A percentile compares a stretch with the other conserved stretches of the same genome.
These are phyloP conservation scores for Fusarium keratoplasticum DNA, from an alignment of 2,329 filamentous ascomycete species.

Conservation along the genomic window DNA sequence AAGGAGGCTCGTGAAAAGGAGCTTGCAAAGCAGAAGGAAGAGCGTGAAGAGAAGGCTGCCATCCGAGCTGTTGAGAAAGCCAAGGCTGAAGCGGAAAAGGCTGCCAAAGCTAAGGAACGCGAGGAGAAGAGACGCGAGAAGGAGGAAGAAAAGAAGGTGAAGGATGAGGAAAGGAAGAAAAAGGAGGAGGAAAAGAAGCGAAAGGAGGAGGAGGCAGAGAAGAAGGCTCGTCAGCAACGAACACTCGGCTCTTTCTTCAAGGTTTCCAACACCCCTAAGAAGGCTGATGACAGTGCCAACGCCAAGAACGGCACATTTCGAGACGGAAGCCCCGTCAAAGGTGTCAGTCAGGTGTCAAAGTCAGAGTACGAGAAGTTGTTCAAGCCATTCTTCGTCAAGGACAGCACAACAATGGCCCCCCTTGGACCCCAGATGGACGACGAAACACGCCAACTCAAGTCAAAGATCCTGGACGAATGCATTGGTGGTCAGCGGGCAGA, in stretches of 20 bases:
- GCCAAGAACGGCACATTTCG: constrained; percentile 45
- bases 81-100: constrained; percentile 52
- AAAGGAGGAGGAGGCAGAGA: constrained; percentile 65
- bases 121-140: constrained; percentile 54
- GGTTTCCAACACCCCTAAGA: constrained; percentile 54
- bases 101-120: constrained; percentile 51
- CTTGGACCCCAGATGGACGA: constrained; percentile 68
- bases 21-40: constrained; percentile 52
- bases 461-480: constrained; percentile 63
- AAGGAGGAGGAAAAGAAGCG: constrained; percentile 57
- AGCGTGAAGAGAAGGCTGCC: constrained; percentile 46
- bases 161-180: constrained; percentile 59
- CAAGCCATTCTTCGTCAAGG: constrained; percentile 82
- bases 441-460: constrained; percentile 64
- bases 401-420: constrained; percentile 77
- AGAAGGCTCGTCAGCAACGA: constrained; percentile 61
- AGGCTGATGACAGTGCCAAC: constrained; percentile 50
- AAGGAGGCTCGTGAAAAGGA: constrained; percentile 55
- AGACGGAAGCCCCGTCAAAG: constrained; percentile 41
- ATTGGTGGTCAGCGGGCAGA: constrained; percentile 60
- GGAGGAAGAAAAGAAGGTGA: constrained; percentile 45
- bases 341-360: constrained; percentile 28
- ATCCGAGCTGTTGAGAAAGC: constrained; percentile 46
- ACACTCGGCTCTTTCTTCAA: constrained; percentile 62
- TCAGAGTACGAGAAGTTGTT: constrained; percentile 78